Conservation (phyloP, 768 basidiomycete genomes). For the Trametes maxima region DNA sequence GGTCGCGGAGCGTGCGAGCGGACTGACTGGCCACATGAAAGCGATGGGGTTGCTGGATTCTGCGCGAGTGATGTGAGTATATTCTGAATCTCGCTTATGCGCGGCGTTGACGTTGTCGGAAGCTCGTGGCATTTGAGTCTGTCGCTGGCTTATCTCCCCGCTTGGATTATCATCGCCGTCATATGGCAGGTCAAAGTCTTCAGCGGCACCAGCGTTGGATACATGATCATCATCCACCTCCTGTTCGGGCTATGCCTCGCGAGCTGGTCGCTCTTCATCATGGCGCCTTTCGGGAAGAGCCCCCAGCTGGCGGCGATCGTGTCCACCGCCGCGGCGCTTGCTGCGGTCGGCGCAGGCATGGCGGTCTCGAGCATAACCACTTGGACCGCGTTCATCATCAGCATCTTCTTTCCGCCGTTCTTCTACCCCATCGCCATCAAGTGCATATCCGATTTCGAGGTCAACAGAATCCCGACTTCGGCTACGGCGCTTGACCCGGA, state of each 20-base stretch:
- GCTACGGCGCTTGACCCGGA: conserved; percentile 63
- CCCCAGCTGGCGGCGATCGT: conserved; percentile 71
- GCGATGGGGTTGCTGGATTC: conserved; percentile 79
- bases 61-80: conserved; percentile 59
- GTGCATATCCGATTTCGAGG: conserved; percentile 70
- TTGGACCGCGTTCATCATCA: conserved; percentile 59
- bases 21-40: conserved; percentile 72
- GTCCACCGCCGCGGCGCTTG: conserved; percentile 63
- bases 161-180: conserved; percentile 69
- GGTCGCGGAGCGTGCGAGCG: conserved; percentile 61
- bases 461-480: conserved; percentile 54
- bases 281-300: conserved; percentile 70
- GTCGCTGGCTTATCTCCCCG: conserved; percentile 70
- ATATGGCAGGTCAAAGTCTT: conserved; percentile 71
- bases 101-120: neutral
- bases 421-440: conserved; percentile 76
- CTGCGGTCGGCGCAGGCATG: conserved; percentile 68
- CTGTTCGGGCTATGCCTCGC: conserved; percentile 68
- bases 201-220: conserved; percentile 53
- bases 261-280: conserved; percentile 72
- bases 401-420: conserved; percentile 72
- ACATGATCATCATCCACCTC: conserved; percentile 68
- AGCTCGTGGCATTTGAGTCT: conserved; percentile 69
- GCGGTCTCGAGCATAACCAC: conserved; percentile 45
- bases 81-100: neutral